These are phyloP conservation scores for Jackrogersella multiformis DNA, from an alignment of 495 filamentous ascomycete species.

Conservation along the genomic window DNA sequence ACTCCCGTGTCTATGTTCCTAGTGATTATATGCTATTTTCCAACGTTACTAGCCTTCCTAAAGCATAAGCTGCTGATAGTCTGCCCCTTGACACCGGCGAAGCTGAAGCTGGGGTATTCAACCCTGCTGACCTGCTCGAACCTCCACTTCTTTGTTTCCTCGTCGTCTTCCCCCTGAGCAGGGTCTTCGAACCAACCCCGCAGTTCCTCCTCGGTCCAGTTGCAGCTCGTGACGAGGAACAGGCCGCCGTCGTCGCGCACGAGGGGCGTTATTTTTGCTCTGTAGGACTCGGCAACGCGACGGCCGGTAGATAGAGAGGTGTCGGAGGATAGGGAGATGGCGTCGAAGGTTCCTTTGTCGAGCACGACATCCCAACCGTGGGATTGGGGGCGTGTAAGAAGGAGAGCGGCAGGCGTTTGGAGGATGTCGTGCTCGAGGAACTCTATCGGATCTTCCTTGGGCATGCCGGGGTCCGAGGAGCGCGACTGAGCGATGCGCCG, in stretches of 20 bases:
- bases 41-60: constrained; percentile 52
- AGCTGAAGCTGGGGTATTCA: constrained; percentile 83
- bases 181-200: constrained; percentile 72
- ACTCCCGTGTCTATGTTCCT: background rate
- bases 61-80: constrained; percentile 87
- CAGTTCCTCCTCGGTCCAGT: constrained; percentile 95
- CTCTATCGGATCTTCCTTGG: constrained; percentile 47
- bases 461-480: background rate
- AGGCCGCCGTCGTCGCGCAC: constrained; percentile 72
- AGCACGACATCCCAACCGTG: constrained; percentile 84
- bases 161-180: constrained; percentile 18
- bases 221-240: constrained; percentile 91
- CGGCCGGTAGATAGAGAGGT: constrained; percentile 50
- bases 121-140: constrained; percentile 68
- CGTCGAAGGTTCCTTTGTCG: constrained; percentile 98
- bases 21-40: constrained; percentile 2
- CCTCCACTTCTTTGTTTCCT: constrained; percentile 14
- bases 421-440: constrained; percentile 86
- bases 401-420: constrained; percentile 48
- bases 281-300: constrained; percentile 77
- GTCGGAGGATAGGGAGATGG: constrained; percentile 77
- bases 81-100: constrained; percentile 86
- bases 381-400: constrained; percentile 50
- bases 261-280: constrained; percentile 67
- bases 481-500: constrained; percentile 51